A percentile compares a stretch with the other conserved stretches of the same genome.
phyloP scores from a whole-genome alignment of 768 basidiomycete genomes.

The Suillus spraguei region DNA sequence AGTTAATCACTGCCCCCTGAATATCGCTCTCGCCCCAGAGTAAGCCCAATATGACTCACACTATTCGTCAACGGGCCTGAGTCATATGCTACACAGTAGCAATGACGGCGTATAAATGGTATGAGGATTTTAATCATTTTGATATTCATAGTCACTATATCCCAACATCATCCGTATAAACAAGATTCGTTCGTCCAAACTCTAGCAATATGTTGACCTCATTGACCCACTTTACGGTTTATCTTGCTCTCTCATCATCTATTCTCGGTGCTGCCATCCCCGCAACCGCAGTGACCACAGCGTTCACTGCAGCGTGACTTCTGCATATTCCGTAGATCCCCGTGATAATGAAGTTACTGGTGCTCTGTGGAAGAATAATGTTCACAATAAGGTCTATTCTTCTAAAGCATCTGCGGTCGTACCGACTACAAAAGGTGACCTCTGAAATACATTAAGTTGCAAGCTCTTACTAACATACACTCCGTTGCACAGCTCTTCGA shows the following conservation, averaged over 20 bases:
- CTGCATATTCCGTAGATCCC: background rate
- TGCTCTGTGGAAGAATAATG: slow-evolving; percentile 21
- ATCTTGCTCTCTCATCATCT: background rate
- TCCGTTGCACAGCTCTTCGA: background rate
- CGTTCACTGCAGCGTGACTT: background rate
- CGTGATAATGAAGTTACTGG: slow-evolving; percentile 3
- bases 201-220: slow-evolving; percentile 2
- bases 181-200: too few relatives aligned
- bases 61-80: slow-evolving; percentile 1
- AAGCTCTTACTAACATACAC: background rate
- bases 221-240: background rate
- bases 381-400: slow-evolving; percentile 25
- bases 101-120: slow-evolving; percentile 2
- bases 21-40: background rate
- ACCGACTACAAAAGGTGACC: background rate
- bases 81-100: background rate
- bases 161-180: background rate
- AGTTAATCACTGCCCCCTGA: background rate
- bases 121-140: background rate
- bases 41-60: background rate
- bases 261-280: slow-evolving; percentile 1
- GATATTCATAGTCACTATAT: background rate
- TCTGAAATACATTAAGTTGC: background rate
- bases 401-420: background rate
- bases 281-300: background rate